Evolutionary conservation across 2,329 filamentous ascomycete species (phyloP), one percentile per base, ranked within the genome.

Genomic region (Purpureocillium takamizusanense): DNA sequence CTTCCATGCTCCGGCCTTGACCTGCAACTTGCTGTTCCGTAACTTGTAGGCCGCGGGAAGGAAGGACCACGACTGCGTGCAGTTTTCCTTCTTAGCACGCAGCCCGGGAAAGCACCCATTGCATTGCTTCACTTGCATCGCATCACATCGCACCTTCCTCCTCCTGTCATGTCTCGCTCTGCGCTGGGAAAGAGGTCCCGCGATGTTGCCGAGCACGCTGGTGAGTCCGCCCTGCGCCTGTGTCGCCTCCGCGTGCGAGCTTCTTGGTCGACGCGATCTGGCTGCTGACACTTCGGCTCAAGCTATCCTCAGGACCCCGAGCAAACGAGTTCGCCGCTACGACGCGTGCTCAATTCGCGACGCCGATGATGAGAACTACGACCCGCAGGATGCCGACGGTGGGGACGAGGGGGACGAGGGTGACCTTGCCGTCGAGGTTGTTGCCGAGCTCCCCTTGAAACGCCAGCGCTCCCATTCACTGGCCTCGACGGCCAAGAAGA

Each of bases 361-460:
- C 8, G 35, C 41, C 37, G 36, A 81, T 48, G 76, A 84, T 48
- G 83, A 88, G 59, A 84, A 86, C 47, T 66, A 74, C 44, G 78
- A 83, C 33, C 56, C 61, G 4, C 44, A 54, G 12, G 47, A 48
- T 13, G 45, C 42, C 28, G 46, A 50, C 13, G 54, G 66, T 52
- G 61, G 55, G 44, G 56, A 62, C 42, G 54, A 58, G 44, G 55
- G 57, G 55, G 61, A 67, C 27, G 59, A 74, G 45, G 65, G 70
- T 36, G 63, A 66, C 23, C 64, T 71, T 36, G 63, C 65, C 21
- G 57, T 61, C 33, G 57, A 61, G 14, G 53, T 62, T 36, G 56
- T 56, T 13, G 59, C 66, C 33, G 51, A 53, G 29, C 54, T 55
- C 36, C 39, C 51, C 7, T 28, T 12, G 13, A 57, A 53, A 43